Evolutionary conservation across 805 yeast species (phyloP), one percentile per base, ranked within the genome.

Genomic region (Ogataea populi-albae): DNA sequence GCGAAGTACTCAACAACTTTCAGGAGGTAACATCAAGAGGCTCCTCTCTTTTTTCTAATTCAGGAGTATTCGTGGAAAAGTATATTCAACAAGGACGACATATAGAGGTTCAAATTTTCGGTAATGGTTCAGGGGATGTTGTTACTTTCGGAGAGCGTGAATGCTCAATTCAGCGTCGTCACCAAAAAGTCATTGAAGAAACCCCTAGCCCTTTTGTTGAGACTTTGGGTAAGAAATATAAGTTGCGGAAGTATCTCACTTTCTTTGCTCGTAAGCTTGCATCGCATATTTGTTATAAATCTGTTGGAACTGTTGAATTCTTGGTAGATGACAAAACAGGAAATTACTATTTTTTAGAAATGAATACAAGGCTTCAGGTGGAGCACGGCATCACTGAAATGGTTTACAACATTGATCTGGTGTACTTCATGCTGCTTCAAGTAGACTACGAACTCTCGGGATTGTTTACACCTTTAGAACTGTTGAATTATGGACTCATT

Each of bases 221-320:
- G 3, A 86, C 76, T 37, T 59, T 72, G 4, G 87, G 96, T 2
- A 74, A 10, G 14, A 18, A 38, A n/a, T 33, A 35, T 12, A 29
- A 25, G 15, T 24, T 42, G 17, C 32, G 96, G 52, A 60, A 61
- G 28, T 71, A 68, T 30, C 78, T 91, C 81, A 77, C 88, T 60
- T 65, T 68, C 32, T 89, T 96, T 26, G 86, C 96, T 25, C 95
- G 85, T 60, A 79, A 79, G 32, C 69, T 91, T 42, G 96, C 82
- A 27, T 65, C 88, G 2, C 66, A 81, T 17, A 77, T 93, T 80
- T 81, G 84, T 48, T 91, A 93, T 66, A 88, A 86, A 64, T 80
- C 96, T 63, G 98, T 98, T 23, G 98, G 98, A 61, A 91, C 98
- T 4, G 95, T 93, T 49, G 98, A 91, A 65, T 91, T 80, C 59